Percentiles rank a stretch among this genome's conserved stretches.
Evolutionary conservation across 306 rosid species (phyloP).

Genomic region (Cicer chorassanicum): DNA sequence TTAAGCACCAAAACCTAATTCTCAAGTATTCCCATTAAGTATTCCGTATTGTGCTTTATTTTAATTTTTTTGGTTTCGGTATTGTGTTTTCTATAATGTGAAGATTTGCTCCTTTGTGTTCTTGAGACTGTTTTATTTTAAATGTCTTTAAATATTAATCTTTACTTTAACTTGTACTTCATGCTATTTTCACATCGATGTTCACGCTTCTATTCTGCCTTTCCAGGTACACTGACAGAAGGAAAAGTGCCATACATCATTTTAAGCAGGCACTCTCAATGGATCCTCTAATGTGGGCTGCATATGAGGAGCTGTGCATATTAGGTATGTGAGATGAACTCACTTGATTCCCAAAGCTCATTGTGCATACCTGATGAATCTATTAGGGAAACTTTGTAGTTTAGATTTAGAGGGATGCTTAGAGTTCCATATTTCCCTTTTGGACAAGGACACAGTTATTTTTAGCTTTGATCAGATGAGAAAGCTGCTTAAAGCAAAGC

Average conservation of each 20-base stretch:
- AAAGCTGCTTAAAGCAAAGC: constrained; percentile 9
- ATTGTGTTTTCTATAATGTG: constrained; percentile 31
- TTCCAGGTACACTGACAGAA: constrained; percentile 58
- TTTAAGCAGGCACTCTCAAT: constrained; percentile 52
- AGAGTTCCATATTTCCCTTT: constrained; percentile 33
- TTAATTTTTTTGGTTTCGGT: neutral
- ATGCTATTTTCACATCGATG: constrained; percentile 4
- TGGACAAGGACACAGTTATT: constrained; percentile 16
- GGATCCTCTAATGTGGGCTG: constrained; percentile 75
- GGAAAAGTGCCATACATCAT: constrained; percentile 49
- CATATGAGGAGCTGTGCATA: constrained; percentile 88
- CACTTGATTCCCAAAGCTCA: constrained; percentile 11
- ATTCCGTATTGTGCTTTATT: constrained; percentile 36
- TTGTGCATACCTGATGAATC: neutral
- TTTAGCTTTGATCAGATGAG: constrained; percentile 32
- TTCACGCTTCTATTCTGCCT: constrained; percentile 29
- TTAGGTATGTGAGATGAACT: constrained; percentile 65
- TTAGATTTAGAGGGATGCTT: constrained; percentile 25
- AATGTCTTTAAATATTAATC: constrained; percentile 25
- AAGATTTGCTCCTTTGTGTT: constrained; percentile 11
- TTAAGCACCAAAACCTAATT: too few species aligned
- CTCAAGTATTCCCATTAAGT: constrained; percentile 31
- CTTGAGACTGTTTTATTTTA: constrained; percentile 14
- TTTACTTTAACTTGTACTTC: constrained; percentile 9
- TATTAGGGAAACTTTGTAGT: constrained; percentile 18